These are phyloP conservation scores for Mediolabrus comicus DNA, from an alignment of 108 stramenopile species.

Conservation along the genomic window DNA sequence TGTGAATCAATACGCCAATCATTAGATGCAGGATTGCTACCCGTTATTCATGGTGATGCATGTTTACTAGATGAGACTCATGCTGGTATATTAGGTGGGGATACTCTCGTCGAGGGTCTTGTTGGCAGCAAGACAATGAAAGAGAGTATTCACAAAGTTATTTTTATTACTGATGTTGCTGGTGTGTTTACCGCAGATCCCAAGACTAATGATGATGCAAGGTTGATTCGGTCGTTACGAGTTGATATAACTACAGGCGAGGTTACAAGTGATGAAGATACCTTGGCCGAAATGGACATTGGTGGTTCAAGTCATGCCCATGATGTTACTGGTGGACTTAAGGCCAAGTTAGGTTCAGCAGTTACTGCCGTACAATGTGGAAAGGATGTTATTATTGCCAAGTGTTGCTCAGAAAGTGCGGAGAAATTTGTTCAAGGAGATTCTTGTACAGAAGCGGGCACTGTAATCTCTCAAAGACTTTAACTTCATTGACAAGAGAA, in stretches of 20 bases:
- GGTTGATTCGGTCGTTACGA: constrained; percentile 39
- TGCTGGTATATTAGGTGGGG: constrained; percentile 71
- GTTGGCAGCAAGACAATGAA: neutral
- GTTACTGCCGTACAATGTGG: constrained; percentile 40
- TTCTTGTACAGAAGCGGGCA: neutral
- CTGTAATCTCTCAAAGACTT: neutral
- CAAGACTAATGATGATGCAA: constrained; percentile 45
- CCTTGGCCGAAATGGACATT: constrained; percentile 27
- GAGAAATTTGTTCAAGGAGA: constrained; percentile 20
- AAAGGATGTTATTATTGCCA: constrained; percentile 43
- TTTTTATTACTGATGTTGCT: constrained; percentile 82
- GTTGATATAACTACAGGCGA: constrained; percentile 46
- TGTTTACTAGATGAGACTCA: constrained; percentile 59
- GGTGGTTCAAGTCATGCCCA: constrained; percentile 72
- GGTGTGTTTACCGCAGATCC: constrained; percentile 74
- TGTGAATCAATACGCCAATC: constrained; percentile 36
- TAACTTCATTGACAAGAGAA: no score
- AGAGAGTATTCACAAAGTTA: constrained; percentile 23
- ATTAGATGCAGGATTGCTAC: constrained; percentile 67
- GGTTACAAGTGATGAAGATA: constrained; percentile 15
- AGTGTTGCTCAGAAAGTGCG: constrained; percentile 47
- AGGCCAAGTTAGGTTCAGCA: constrained; percentile 59
- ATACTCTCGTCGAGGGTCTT: constrained; percentile 60
- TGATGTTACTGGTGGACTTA: constrained; percentile 83
- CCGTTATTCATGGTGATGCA: constrained; percentile 85